Evolutionary conservation across 129 eudicot species (phyloP).

Genomic region (Tagetes patula): DNA sequence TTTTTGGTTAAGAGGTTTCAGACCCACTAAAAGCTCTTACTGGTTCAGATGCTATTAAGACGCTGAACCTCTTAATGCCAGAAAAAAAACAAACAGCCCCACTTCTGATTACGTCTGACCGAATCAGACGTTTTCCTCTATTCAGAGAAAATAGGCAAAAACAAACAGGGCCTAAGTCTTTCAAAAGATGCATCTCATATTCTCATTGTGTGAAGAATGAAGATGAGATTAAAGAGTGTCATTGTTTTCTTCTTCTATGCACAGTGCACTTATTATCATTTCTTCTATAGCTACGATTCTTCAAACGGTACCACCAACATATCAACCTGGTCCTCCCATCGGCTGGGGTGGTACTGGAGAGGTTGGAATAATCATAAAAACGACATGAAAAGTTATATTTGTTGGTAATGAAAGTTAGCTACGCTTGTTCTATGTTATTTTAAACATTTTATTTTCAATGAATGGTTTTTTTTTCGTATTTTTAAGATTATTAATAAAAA

Average conservation of each 20-base stretch:
- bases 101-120: too few relatives aligned
- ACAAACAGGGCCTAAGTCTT: background rate
- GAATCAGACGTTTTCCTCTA: too few relatives aligned
- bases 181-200: background rate
- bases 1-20: too few relatives aligned
- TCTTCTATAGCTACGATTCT: background rate
- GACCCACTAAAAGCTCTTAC: too few relatives aligned
- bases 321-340: background rate
- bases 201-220: background rate
- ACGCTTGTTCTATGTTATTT: background rate
- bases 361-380: constrained; percentile 3
- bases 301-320: background rate
- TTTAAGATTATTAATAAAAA: background rate
- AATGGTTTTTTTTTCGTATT: background rate
- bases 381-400: background rate
- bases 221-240: constrained; percentile 5
- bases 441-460: background rate
- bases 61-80: too few relatives aligned
- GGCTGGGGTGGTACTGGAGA: constrained; percentile 20
- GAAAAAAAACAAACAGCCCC: too few relatives aligned
- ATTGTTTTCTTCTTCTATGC: background rate
- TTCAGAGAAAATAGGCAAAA: too few relatives aligned
- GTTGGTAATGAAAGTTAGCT: background rate
- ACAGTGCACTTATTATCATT: constrained; percentile 1
- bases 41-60: too few relatives aligned